Evolutionary conservation across 345 rosid genomes (phyloP).

Genomic region (Capsella bursapastoris): DNA sequence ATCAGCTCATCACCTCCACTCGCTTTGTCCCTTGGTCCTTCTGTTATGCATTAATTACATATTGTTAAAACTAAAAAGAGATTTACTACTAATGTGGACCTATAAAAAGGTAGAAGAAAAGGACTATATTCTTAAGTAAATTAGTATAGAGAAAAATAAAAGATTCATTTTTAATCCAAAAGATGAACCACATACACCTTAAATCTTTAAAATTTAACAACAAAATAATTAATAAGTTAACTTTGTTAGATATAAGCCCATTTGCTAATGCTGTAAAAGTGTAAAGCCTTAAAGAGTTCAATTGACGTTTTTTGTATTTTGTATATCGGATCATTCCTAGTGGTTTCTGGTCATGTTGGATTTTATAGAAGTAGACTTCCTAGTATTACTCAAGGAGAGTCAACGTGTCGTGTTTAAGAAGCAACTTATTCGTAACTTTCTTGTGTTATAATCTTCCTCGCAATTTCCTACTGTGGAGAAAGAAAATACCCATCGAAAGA

Average conservation of each 20-base stretch:
- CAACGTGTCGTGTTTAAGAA: not conserved
- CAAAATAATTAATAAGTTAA: not conserved
- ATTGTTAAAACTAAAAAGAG: too few species aligned
- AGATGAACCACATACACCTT: not conserved
- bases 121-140: not conserved
- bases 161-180: not conserved
- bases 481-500: not conserved
- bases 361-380: constrained; percentile 6
- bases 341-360: not conserved
- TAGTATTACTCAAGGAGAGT: not conserved
- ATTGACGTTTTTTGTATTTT: not conserved
- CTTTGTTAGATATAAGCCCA: not conserved
- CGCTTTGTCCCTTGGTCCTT: constrained; percentile 13
- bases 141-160: not conserved
- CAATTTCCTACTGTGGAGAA: constrained; percentile 13
- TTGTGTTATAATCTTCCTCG: constrained; percentile 21
- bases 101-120: not conserved
- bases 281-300: not conserved
- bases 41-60: not conserved
- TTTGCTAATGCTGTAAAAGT: not conserved
- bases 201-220: not conserved
- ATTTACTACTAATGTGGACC: not conserved
- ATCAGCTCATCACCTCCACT: constrained; percentile 25
- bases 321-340: not conserved
- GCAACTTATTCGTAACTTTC: not conserved